Conservation (phyloP, 1,284 basidiomycete species). For the Cutaneotrichosporon spelunceum region DNA sequence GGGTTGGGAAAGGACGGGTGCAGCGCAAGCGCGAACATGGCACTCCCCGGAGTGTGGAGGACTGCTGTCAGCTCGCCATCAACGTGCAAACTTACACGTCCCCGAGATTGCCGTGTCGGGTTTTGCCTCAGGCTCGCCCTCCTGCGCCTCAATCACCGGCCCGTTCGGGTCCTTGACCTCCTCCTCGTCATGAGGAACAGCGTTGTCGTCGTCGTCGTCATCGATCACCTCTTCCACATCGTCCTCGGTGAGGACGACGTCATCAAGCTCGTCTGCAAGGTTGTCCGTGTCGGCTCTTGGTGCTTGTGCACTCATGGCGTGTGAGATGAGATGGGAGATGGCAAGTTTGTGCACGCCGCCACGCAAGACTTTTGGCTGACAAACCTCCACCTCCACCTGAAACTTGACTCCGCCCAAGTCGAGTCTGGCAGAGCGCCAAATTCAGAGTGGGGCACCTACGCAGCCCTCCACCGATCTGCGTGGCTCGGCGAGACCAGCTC, state of each 20-base stretch:
- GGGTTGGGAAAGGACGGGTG: slow-evolving; percentile 71
- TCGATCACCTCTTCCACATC: slow-evolving; percentile 50
- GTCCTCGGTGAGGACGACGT: slow-evolving; percentile 17
- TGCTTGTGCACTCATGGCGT: neutral
- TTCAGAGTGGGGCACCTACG: no score
- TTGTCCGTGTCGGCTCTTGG: slow-evolving; percentile 9
- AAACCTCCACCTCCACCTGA: slow-evolving; percentile 1
- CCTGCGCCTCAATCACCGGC: slow-evolving; percentile 29
- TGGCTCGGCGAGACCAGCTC: neutral
- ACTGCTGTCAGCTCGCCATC: slow-evolving; percentile 32
- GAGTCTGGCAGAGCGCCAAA: no score
- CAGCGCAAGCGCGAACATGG: slow-evolving; percentile 79
- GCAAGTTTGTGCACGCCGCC: neutral
- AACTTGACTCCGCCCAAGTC: no score
- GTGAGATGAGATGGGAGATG: neutral
- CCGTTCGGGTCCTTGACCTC: slow-evolving; percentile 49
- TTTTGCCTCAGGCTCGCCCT: slow-evolving; percentile 19
- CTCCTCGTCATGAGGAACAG: slow-evolving; percentile 54
- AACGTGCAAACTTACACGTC: slow-evolving; percentile 24
- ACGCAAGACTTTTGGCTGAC: neutral
- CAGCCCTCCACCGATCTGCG: neutral
- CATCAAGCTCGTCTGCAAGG: slow-evolving; percentile 8
- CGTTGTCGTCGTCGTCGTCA: slow-evolving; percentile 59
- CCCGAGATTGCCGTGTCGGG: slow-evolving; percentile 31
- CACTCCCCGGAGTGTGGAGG: slow-evolving; percentile 51